Conservation (phyloP, 495 filamentous ascomycete species). For the Pyrenopolyporus hunteri region DNA sequence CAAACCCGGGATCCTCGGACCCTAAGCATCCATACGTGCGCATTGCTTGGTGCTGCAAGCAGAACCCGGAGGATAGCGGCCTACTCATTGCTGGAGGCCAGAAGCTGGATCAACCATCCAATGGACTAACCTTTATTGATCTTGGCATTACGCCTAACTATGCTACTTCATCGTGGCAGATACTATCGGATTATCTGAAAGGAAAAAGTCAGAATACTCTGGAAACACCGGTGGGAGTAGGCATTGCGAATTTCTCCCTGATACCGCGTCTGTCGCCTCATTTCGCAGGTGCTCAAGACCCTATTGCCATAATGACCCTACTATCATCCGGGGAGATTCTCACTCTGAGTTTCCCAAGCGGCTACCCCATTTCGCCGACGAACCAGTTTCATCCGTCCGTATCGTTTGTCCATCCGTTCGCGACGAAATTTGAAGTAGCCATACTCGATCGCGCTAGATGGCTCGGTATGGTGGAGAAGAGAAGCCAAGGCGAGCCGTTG, state of each 20-base stretch:
- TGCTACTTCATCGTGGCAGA: constrained; percentile 85
- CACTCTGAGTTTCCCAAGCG: constrained; percentile 88
- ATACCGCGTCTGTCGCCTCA: constrained; percentile 82
- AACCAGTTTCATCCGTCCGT: constrained; percentile 87
- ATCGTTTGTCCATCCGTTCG: constrained; percentile 85
- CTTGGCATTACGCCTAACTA: constrained; percentile 89
- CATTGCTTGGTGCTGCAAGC: constrained; percentile 89
- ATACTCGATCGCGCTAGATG: constrained; percentile 77
- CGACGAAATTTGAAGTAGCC: constrained; percentile 69
- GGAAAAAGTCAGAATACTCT: constrained; percentile 72
- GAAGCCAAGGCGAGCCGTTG: constrained; percentile 74
- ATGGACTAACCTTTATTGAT: constrained; percentile 86
- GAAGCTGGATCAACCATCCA: constrained; percentile 63
- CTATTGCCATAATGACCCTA: constrained; percentile 79
- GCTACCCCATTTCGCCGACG: constrained; percentile 86
- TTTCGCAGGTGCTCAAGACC: constrained; percentile 87
- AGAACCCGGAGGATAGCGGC: constrained; percentile 90
- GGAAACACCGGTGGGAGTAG: constrained; percentile 77
- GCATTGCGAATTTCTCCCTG: constrained; percentile 80
- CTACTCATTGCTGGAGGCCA: constrained; percentile 85
- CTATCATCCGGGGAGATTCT: constrained; percentile 85
- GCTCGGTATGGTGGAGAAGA: constrained; percentile 83
- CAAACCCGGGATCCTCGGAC: constrained; percentile 61
- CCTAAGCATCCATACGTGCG: constrained; percentile 65
- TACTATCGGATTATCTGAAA: constrained; percentile 77